Evolutionary conservation across 225 moss, liverwort and hornwort species (phyloP), one percentile per base, ranked within the genome.

Genomic region (Takakia lepidozioides): DNA sequence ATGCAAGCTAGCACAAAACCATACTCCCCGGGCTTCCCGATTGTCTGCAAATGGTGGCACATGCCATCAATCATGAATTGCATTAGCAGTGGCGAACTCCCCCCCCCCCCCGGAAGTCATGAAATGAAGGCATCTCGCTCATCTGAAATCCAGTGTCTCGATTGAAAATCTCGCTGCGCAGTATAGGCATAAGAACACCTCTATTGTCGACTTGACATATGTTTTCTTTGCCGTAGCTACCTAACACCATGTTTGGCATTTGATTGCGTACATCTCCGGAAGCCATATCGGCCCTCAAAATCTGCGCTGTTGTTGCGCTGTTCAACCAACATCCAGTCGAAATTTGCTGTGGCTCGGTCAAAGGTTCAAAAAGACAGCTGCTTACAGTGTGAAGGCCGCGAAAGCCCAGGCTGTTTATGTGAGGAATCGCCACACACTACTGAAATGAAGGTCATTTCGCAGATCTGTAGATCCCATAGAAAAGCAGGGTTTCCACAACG

Each of bases 61-160:
- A 81, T 51, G 38, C 71, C 55, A 38, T 81, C 81, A 25, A 81
- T 81, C 48, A n/a, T n/a, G n/a, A n/a, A 81, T 75, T 10, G 81
- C 81, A 39, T 75, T 81, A 17, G 81, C 75, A n/a, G 81, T 75
- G 17, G 81, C 81, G 43, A 81, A 81, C 62, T 81, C 81, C 40
- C 81, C 81, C 38, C 75, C n/a, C n/a, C n/a, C n/a, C n/a, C n/a
- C n/a, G n/a, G 60, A 3, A 81, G 72, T 75, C 81, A 81, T 27
- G 71, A 58, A 29, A 81, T 81, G 51, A 81, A 81, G 47, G 72
- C 71, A 51, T 81, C 81, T 43, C 81, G 48, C 46, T 81, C 81
- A 62, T 81, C 81, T 13, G 75, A 71, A 56, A 81, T 75, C 75
- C 75, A 75, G 47, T 61, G 81, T 49, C 81, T 46, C 38, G 68